Evolutionary conservation across 768 basidiomycete genomes (phyloP), one percentile per base, ranked within the genome.

Genomic region (Plicaturopsis crispa): DNA sequence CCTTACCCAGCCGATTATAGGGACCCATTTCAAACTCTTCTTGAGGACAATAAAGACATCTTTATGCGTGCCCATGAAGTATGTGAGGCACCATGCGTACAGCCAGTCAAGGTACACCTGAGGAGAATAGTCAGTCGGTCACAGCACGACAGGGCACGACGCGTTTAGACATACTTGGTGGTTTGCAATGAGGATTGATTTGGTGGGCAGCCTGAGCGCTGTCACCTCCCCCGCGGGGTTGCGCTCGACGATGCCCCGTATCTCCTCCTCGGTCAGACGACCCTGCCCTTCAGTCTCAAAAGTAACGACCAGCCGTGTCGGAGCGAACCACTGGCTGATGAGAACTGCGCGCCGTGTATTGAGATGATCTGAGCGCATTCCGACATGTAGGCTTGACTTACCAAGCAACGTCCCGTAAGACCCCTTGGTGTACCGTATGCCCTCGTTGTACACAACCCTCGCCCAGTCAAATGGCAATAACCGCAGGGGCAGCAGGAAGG

Each of bases 111-210:
- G 70, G 52, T 88, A 86, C 24, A 81, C 67, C 84, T 86, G 40
- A 26, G 30, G 18, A 31, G 26, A 33, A 31, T 14, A 24, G 26
- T 18, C 21, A 8, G 36, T 33, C 21, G 35, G 21, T 8, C 14
- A 23, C 23, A 26, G 14, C 14, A 13, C 41, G 38, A 35, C 17
- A 36, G 19, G 23, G 38, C 40, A 32, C n/a, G n/a, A n/a, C n/a
- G n/a, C n/a, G n/a, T n/a, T n/a, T n/a, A n/a, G n/a, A n/a, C 67
- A 33, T 43, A 90, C 89, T 68, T 93, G 94, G 56, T 99, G 94
- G 56, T 99, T 99, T 11, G 88, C 78, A 49, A 92, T 87, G 45
- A 91, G 61, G 18, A 98, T 81, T 23, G 81, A 73, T 55, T 89
- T 82, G 46, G 73, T 73, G 1, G 91, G 89, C 13, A 96, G 59